Evolutionary conservation across 1,139 yeast genomes (phyloP).

Genomic region (Geotrichum histeridarum): DNA sequence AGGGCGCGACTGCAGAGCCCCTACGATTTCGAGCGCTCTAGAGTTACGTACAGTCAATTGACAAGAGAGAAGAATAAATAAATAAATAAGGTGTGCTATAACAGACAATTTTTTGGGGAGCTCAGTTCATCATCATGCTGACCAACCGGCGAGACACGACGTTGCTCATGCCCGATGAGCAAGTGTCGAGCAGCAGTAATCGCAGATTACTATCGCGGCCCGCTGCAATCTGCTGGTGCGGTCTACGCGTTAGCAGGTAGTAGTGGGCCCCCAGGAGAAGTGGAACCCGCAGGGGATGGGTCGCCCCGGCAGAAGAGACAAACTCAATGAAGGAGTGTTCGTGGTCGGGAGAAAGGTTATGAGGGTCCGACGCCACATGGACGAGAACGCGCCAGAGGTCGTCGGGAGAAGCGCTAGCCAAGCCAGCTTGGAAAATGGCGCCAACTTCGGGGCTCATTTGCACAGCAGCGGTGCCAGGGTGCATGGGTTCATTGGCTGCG

Average conservation of each 20-base stretch:
- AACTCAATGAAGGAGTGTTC: slow-evolving; percentile 7
- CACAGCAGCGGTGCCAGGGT: not conserved
- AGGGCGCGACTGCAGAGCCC: no score
- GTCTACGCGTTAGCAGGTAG: slow-evolving; percentile 13
- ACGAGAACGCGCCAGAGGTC: slow-evolving; percentile 9
- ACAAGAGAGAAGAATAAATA: slow-evolving; percentile 1
- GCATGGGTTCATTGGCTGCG: not conserved
- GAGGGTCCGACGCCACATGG: not conserved
- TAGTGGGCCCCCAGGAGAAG: slow-evolving; percentile 20
- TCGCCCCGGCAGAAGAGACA: not conserved
- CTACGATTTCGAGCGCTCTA: no score
- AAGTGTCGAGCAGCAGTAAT: slow-evolving; percentile 20
- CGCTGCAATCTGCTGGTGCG: slow-evolving; percentile 7
- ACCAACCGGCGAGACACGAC: slow-evolving; percentile 21
- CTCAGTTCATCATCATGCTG: slow-evolving; percentile 21
- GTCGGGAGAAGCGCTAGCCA: not conserved
- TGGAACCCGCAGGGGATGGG: slow-evolving; percentile 16
- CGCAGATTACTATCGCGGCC: slow-evolving; percentile 14
- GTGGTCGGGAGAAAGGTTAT: slow-evolving; percentile 2
- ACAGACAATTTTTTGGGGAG: not conserved
- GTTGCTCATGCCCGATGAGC: slow-evolving; percentile 17
- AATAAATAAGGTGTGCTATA: not conserved
- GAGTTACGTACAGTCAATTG: no score
- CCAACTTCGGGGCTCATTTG: not conserved
- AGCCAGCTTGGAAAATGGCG: not conserved